A percentile compares a stretch with the other conserved stretches of the same genome.
phyloP scores from a whole-genome alignment of 352 stramenopile genomes.

The Phytophthora sojae region DNA sequence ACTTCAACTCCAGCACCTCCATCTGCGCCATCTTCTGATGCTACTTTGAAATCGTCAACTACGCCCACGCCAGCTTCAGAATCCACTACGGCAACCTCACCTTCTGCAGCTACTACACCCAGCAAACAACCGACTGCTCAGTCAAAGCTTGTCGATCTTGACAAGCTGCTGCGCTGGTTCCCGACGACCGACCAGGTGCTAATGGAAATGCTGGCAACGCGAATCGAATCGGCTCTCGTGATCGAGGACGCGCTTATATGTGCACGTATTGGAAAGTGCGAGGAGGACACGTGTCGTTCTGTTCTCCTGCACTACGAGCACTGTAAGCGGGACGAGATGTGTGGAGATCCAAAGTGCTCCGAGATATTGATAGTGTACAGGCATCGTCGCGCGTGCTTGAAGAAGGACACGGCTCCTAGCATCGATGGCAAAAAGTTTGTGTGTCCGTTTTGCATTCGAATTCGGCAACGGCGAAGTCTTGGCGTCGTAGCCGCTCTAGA shows the following conservation, averaged over 20 bases:
- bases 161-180: slow-evolving; percentile 43
- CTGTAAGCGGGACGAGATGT: slow-evolving; percentile 41
- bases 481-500: slow-evolving; percentile 37
- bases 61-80: background rate
- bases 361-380: slow-evolving; percentile 33
- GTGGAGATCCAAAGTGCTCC: slow-evolving; percentile 35
- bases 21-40: background rate
- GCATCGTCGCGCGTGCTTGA: slow-evolving; percentile 40
- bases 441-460: slow-evolving; percentile 58
- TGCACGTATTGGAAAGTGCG: slow-evolving; percentile 40
- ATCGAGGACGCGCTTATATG: slow-evolving; percentile 57
- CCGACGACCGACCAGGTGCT: slow-evolving; percentile 35
- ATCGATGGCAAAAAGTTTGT: slow-evolving; percentile 20
- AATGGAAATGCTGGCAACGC: slow-evolving; percentile 33
- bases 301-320: slow-evolving; percentile 43
- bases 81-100: background rate
- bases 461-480: slow-evolving; percentile 41
- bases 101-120: background rate
- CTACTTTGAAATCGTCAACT: background rate
- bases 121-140: background rate
- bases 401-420: slow-evolving; percentile 19
- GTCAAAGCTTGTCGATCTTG: slow-evolving; percentile 29
- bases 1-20: background rate
- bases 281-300: slow-evolving; percentile 33
- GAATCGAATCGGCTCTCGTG: slow-evolving; percentile 38